Base-by-base conservation (phyloP, 441 rosid genomes). In the Theobroma grandiflorum region DNA sequence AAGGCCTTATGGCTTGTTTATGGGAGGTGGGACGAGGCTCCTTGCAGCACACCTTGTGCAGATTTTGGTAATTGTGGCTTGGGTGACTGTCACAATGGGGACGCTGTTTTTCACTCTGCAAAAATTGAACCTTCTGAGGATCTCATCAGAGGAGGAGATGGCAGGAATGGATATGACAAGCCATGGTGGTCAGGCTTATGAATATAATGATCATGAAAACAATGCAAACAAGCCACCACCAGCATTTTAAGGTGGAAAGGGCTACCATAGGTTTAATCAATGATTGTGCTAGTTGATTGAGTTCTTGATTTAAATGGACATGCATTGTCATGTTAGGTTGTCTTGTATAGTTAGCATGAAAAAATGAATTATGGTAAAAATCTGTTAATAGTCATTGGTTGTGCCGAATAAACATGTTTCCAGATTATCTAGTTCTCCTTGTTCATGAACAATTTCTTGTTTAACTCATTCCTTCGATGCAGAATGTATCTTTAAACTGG, bases 171-270 rank as follows among this genome's bases (percentile, higher is more conserved):
- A 93, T 50, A 57, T 87, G 78, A 91, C 93, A 15, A 89, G 95
- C 59, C 97, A 93, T 79, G 95, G 95, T 9, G 95, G 95, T 2
- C 79, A 86, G 66, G 95, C 95, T n/a, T 91, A 91, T 78, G 87
- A 67, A 43, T 16, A 50, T 37, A 45, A 22, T 31, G 58, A 75
- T 61, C 63, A 3, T 6, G 4, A 8, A 62, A 35, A 37, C 2
- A 8, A 64, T 64, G n/a, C 22, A 15, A 12, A 8, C 69, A 64
- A 22, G 22, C 33, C 12, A 4, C 33, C 69, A 37, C 2, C 20
- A 61, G 15, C 2, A 61, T 33, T 9, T n/a, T 58, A 11, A 53
- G 58, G 7, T 14, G 58, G 58, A 53, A 11, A 2, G 66, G 15
- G 37, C 6, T 33, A 40, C 8, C 31, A 11, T 31, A 31, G 8